Base-by-base conservation (phyloP, 1,139 yeast species). In the Protomyces arabidopsidicola region DNA sequence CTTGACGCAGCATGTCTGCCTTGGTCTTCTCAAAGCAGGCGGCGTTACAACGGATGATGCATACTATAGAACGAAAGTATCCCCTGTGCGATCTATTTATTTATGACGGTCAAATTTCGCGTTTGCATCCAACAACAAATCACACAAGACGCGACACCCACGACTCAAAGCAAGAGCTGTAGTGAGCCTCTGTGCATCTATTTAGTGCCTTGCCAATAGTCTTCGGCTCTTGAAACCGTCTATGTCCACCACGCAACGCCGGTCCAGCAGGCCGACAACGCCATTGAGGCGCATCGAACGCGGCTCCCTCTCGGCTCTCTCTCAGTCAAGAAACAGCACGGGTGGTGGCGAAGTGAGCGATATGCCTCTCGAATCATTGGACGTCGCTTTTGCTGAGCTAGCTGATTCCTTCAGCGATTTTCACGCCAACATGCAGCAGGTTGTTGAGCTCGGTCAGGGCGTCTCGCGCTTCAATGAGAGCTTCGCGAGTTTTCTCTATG, bases 401-500 rank as follows among this genome's bases (percentile, higher is more conserved):
- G 76, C 81, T 35, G 87, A 84, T 67, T 78, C 82, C 8, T 72
- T 84, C 67, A 82, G 79, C 22, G 85, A 82, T 59, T 74, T 85
- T 51, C 84, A 83, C 64, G 73, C 76, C 14, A 82, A 85, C 68
- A 76, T 84, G 76, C 77, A 78, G 55, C 77, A 79, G 64, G 72
- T 84, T 22, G 79, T 76, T 59, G 73, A 72, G 45, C 78, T 84
- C 24, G 86, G 85, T 70, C 78, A 81, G 60, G 78, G 82, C 2
- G 73, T 85, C 8, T 73, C 74, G 10, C 77, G 78, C 38, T 84
- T 85, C 72, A 85, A 84, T 69, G 89, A 85, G 71, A 80, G 85
- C 14, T 84, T 85, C 72, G 82, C 86, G 1, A 79, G 86, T 66
- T 83, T 85, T 65, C 71, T 85, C 65, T 84, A 84, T 69, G 87